Evolutionary conservation across 139 green algal genomes (phyloP), one percentile per base, ranked within the genome.

Genomic region (Pseudopediastrum boryanum): DNA sequence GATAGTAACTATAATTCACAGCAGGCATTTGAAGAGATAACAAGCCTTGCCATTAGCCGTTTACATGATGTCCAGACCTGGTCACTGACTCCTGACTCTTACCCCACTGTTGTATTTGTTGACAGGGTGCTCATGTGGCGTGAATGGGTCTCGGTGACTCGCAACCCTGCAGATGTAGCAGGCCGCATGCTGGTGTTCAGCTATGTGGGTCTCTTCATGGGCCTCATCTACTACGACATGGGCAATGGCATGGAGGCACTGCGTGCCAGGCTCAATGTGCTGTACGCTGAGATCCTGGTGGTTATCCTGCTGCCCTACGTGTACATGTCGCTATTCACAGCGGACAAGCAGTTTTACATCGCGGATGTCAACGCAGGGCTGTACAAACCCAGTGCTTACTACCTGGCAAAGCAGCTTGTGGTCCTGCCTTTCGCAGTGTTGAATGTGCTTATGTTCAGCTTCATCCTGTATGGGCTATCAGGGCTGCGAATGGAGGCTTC

Each of bases 141-240:
- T 46, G 63, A 59, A 44, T 67, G 68, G 46, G 38, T 80, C n/a
- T 36, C 61, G 39, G 68, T 81, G 13, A 80, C 71, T 43, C 73
- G 83, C 71, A 87, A 87, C 75, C 83, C 83, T 39, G 72, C 71
- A 12, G 83, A 87, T 76, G 69, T 82, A 35, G 62, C 83, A 27
- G 73, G 48, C 2, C 71, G 83, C 44, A 80, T 82, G 56, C 67
- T 87, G 31, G 74, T 75, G 31, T 84, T 82, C 46, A 61, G 54
- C 6, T 87, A 76, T 69, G 77, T 87, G 4, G 83, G 83, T 31
- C 38, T 74, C n/a, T 54, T 87, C 38, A 77, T 79, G 39, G 83
- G 83, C n/a, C 44, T 84, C 36, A 54, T 81, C 48, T 87, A 81
- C 56, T 84, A 78, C 66, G 39, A 44, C 38, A 46, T 83, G 63